phyloP scores from a whole-genome alignment of 2,329 filamentous ascomycete species.

The Cercospora nicotianae region DNA sequence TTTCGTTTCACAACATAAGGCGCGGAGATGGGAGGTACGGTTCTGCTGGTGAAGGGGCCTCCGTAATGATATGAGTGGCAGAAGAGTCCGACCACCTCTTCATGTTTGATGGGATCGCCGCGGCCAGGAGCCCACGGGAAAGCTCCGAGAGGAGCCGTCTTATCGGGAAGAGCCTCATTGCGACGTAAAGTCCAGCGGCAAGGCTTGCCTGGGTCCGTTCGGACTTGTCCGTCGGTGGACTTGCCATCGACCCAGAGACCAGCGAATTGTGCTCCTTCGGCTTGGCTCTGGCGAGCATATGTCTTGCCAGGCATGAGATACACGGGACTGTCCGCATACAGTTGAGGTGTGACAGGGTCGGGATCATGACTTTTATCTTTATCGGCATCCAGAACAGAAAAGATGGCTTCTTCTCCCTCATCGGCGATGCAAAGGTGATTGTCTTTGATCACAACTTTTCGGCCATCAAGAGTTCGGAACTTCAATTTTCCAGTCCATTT shows the following conservation, averaged over 20 bases:
- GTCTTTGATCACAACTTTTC: background rate
- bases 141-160: fast-evolving
- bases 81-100: no score
- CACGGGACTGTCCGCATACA: background rate
- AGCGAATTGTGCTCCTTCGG: background rate
- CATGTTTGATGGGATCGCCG: background rate
- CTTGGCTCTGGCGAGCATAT: background rate
- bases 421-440: background rate
- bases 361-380: background rate
- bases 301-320: background rate
- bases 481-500: background rate
- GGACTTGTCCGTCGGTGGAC: background rate
- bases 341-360: background rate
- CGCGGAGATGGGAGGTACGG: no score
- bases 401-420: background rate
- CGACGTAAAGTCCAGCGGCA: background rate
- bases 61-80: no score
- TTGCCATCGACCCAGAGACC: background rate
- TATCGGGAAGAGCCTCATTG: background rate
- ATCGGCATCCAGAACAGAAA: background rate
- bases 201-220: background rate
- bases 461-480: background rate
- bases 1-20: no score
- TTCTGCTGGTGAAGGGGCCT: no score
- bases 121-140: background rate